Evolutionary conservation across 768 basidiomycete species (phyloP).

Genomic region (Galerina marginata): DNA sequence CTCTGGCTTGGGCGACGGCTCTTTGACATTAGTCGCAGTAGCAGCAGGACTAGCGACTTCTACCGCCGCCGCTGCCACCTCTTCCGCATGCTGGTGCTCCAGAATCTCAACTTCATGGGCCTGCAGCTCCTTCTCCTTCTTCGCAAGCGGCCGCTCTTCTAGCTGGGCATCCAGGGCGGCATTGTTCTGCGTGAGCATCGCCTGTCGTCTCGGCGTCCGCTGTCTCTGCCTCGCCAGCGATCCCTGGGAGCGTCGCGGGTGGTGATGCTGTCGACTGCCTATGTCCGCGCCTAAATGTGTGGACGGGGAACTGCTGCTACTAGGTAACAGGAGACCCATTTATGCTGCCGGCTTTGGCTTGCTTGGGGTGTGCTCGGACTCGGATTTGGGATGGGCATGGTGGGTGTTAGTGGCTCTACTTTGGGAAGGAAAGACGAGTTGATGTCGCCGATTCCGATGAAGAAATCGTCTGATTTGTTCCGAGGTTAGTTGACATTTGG

Average conservation of each 20-base stretch:
- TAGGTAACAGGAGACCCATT: constrained; percentile 10
- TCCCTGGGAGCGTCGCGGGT: constrained; percentile 21
- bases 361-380: background rate
- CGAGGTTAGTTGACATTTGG: constrained; percentile 19
- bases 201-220: constrained; percentile 53
- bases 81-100: constrained; percentile 27
- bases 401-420: constrained; percentile 56
- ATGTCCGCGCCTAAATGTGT: constrained; percentile 17
- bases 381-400: constrained; percentile 33
- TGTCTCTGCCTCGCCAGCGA: constrained; percentile 47
- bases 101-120: constrained; percentile 44
- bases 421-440: constrained; percentile 94
- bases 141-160: constrained; percentile 85
- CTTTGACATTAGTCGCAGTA: constrained; percentile 9
- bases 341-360: constrained; percentile 16
- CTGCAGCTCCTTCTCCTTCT: constrained; percentile 81
- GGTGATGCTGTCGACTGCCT: constrained; percentile 23
- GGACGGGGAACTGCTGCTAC: constrained; percentile 5
- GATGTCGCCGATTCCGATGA: constrained; percentile 97
- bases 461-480: constrained; percentile 83
- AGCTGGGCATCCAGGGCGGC: constrained; percentile 83
- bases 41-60: constrained; percentile 6
- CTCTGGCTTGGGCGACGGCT: constrained; percentile 40
- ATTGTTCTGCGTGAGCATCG: constrained; percentile 71
- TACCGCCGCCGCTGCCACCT: constrained; percentile 18